These are phyloP conservation scores for Hymenoscyphus infarciens DNA, from an alignment of 2,329 filamentous ascomycete species.

Conservation along the genomic window DNA sequence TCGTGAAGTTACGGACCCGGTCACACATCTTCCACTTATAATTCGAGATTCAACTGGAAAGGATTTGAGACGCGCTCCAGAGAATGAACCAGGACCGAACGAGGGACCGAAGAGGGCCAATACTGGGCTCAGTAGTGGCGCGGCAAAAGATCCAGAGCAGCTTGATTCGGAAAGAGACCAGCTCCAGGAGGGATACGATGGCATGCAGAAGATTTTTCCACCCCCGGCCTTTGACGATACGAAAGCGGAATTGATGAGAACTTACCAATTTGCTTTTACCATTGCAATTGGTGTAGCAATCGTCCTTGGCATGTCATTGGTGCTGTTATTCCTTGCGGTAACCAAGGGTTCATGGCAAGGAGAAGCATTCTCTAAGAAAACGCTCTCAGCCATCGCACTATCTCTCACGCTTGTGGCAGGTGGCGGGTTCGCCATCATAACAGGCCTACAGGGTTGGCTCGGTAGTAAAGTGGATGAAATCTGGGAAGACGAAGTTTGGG, in stretches of 20 bases:
- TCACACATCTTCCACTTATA: slow-evolving; percentile 53
- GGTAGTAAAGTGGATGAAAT: slow-evolving; percentile 57
- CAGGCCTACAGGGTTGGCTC: slow-evolving; percentile 54
- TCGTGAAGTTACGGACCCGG: slow-evolving; percentile 55
- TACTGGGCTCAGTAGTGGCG: slow-evolving; percentile 43
- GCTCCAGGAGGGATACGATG: slow-evolving; percentile 40
- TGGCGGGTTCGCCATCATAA: slow-evolving; percentile 29
- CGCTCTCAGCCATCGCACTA: slow-evolving; percentile 14
- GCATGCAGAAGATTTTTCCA: slow-evolving; percentile 50
- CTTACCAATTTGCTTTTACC: slow-evolving; percentile 41
- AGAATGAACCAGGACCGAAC: slow-evolving; percentile 21
- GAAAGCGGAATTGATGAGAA: slow-evolving; percentile 41
- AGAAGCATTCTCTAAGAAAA: background rate
- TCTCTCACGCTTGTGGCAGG: slow-evolving; percentile 13
- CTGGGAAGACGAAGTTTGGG: slow-evolving; percentile 69
- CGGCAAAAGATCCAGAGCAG: slow-evolving; percentile 41
- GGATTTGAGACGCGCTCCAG: slow-evolving; percentile 44
- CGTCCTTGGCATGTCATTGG: slow-evolving; percentile 18
- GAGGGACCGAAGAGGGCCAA: slow-evolving; percentile 10
- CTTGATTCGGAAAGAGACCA: slow-evolving; percentile 43
- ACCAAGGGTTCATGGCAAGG: slow-evolving; percentile 7
- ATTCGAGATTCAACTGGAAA: slow-evolving; percentile 53
- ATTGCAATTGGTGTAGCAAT: slow-evolving; percentile 26
- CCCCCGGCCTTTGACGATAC: slow-evolving; percentile 47
- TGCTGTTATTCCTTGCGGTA: slow-evolving; percentile 18